Conservation (phyloP, 331 rosid species). For the Pyrus hybrid region DNA sequence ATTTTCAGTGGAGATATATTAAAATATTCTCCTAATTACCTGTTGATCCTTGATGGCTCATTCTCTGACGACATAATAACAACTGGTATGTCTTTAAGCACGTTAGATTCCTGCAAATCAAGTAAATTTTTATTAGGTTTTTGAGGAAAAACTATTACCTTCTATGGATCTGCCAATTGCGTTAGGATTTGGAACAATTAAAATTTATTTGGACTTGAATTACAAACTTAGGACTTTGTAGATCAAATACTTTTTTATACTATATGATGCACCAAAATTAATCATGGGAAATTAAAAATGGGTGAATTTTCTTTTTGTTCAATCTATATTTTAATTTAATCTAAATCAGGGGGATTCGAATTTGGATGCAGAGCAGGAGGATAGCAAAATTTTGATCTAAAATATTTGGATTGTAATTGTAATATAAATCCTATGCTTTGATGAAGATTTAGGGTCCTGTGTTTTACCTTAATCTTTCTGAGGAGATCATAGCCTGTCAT, state of each 20-base stretch:
- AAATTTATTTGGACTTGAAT: too few species aligned
- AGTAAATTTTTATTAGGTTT: neutral
- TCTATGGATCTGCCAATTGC: neutral
- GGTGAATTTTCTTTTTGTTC: too few species aligned
- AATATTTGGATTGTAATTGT: neutral
- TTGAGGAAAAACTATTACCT: neutral
- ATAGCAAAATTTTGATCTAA: neutral
- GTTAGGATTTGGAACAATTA: neutral
- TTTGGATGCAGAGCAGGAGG: neutral
- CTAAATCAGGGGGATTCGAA: neutral
- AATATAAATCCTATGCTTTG: neutral
- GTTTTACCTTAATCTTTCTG: conserved; percentile 69
- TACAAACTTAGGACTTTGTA: neutral
- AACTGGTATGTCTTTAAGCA: conserved; percentile 84
- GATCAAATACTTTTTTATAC: neutral
- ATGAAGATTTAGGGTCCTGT: neutral
- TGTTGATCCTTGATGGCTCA: conserved; percentile 72
- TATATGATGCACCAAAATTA: neutral
- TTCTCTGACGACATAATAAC: conserved; percentile 95
- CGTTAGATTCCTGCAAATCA: conserved; percentile 70
- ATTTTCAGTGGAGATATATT: neutral
- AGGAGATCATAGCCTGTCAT: conserved; percentile 94
- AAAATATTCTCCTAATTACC: conserved; percentile 32
- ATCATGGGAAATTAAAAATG: neutral
- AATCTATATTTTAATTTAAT: neutral